Base-by-base conservation (phyloP, 129 eudicot genomes). In the Rutidosis leptorrhynchoides region DNA sequence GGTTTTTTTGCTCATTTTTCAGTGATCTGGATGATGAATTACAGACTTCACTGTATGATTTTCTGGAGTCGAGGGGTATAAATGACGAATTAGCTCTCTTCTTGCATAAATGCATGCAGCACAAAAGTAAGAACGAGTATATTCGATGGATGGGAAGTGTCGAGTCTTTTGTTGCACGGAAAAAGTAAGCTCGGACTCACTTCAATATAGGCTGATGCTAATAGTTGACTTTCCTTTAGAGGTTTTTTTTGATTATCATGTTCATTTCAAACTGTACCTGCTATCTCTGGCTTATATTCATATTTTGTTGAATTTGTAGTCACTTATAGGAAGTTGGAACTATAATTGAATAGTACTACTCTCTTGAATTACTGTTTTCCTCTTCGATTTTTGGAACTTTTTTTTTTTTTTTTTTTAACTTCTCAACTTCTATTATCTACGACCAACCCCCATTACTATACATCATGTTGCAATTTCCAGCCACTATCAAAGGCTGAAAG, bases 1-100 rank as follows among this genome's bases (percentile, higher is more conserved):
- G 52, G 17, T 62, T 6, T 25, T 53, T 64, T 15, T 76, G 60
- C 19, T 69, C n/a, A 28, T 61, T 19, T 66, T 77, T 48, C 86
- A 86, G 97, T 68, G 97, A 90, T 65, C 53, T 90, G 83, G 97
- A 90, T 52, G 95, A 86, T 71, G 81, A 87, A 60, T 66, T 90
- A 65, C 95, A 87, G 67, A 56, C 84, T 42, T 80, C 86, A 32
- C 82, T 87, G 43, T 90, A 84, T 59, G 88, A 84, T 67, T 87
- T 80, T 73, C 70, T 90, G 73, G 95, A 90, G 75, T 32, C 56
- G 12, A 84, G 97, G 79, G 95, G 87, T 33, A 74, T 84, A 63
- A 79, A 84, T 48, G 97, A 90, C 52, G 79, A 80, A 6, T 76
- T 87, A 45, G 87, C 83, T 40, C 69, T 27, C 33, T 90, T 84